Conservation (phyloP, 192 early-diverging fungal genomes). For the Backusella westeae region DNA sequence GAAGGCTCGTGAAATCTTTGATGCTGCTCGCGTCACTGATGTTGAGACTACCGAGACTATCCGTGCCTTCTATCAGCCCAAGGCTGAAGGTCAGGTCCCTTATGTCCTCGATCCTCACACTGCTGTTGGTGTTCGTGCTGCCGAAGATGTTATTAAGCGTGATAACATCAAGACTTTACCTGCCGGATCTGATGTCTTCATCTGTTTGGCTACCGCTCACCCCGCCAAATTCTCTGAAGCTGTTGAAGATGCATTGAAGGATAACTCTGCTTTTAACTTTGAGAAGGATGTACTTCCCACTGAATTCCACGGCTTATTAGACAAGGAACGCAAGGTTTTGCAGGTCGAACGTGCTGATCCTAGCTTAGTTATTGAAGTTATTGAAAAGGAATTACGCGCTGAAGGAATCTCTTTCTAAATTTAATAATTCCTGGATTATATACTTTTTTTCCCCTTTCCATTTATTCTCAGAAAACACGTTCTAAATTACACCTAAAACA, state of each 20-base stretch:
- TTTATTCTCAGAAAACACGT: neutral
- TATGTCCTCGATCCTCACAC: conserved; percentile 97
- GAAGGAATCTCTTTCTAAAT: conserved; percentile 37
- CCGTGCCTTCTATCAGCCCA: conserved; percentile 57
- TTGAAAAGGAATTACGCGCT: conserved; percentile 46
- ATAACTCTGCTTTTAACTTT: conserved; percentile 47
- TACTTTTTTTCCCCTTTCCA: neutral
- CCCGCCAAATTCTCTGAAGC: conserved; percentile 97
- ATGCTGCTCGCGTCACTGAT: conserved; percentile 73
- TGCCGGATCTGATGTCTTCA: conserved; percentile 35
- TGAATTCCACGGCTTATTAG: conserved; percentile 67
- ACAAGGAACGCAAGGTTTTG: conserved; percentile 65
- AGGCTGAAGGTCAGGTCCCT: conserved; percentile 31
- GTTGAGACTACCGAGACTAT: conserved; percentile 77
- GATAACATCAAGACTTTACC: conserved; percentile 12
- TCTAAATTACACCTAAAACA: neutral
- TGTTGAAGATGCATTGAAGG: conserved; percentile 72
- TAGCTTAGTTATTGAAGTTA: conserved; percentile 48
- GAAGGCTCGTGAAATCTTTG: conserved; percentile 69
- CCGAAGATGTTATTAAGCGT: conserved; percentile 50
- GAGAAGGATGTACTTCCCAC: conserved; percentile 59
- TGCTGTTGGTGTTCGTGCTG: conserved; percentile 89
- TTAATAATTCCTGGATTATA: neutral
- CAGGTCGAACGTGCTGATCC: conserved; percentile 48
- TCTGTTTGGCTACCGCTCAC: conserved; percentile 88